A percentile compares a stretch with the other conserved stretches of the same genome.
Conservation (phyloP, 78 protist species). For the Planoprotostelium fungivorum region DNA sequence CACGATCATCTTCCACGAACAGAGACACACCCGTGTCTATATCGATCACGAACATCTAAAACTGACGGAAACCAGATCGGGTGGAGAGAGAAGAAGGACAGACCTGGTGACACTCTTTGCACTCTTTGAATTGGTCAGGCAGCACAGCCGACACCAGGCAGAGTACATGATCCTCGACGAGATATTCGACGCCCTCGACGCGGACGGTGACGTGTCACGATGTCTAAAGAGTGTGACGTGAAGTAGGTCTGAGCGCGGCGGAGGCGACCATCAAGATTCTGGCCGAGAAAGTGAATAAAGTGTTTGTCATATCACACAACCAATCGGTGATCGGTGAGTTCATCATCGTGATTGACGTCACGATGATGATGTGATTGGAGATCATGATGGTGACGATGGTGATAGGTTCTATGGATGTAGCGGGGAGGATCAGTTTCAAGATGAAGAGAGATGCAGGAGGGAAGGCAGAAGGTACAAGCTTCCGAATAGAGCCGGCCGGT, state of each 20-base stretch:
- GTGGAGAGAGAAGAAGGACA: not conserved
- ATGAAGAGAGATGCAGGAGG: not conserved
- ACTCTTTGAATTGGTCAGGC: not conserved
- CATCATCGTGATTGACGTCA: too few relatives aligned
- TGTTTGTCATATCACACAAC: not conserved
- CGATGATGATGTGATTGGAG: too few relatives aligned
- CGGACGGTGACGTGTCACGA: not conserved
- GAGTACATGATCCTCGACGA: not conserved
- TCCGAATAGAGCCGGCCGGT: not conserved
- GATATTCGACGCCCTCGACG: not conserved
- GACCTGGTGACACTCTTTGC: not conserved
- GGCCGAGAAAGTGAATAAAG: not conserved
- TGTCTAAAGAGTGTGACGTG: not conserved
- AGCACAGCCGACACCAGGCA: not conserved
- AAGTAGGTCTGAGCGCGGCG: not conserved
- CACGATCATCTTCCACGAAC: too few relatives aligned
- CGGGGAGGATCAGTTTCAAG: not conserved
- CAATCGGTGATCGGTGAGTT: not conserved
- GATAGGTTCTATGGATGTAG: not conserved
- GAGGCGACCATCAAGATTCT: not conserved
- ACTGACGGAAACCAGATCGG: too few relatives aligned
- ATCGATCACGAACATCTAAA: not conserved
- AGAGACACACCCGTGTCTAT: too few relatives aligned
- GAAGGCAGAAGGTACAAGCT: not conserved
- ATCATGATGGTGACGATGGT: not conserved